phyloP scores from a whole-genome alignment of 2,329 filamentous ascomycete genomes.

The Chrysoporthe deuterocubensis region DNA sequence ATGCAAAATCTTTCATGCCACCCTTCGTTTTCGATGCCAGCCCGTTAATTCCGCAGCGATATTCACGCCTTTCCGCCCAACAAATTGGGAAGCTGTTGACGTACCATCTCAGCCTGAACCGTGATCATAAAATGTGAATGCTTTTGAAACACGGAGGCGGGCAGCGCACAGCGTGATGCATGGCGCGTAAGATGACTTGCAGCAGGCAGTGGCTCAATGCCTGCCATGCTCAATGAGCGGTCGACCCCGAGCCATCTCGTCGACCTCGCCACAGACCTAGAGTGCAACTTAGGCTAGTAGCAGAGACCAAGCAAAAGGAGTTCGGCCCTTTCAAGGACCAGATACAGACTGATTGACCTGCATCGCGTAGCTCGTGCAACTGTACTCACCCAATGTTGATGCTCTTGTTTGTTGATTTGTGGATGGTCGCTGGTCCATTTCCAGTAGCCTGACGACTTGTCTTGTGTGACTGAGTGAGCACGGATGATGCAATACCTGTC shows the following conservation, averaged over 20 bases:
- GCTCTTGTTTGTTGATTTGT: constrained; percentile 9
- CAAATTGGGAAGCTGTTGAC: neutral
- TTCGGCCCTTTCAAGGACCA: neutral
- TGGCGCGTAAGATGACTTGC: constrained; percentile 21
- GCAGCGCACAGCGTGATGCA: neutral
- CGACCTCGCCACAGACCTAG: neutral
- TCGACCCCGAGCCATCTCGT: constrained; percentile 6
- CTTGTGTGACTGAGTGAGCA: constrained; percentile 19
- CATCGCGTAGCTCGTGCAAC: constrained; percentile 1
- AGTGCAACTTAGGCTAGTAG: neutral
- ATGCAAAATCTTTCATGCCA: constrained; percentile 9
- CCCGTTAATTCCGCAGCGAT: neutral
- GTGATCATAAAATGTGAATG: neutral
- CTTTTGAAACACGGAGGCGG: neutral
- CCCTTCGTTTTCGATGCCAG: constrained; percentile 16
- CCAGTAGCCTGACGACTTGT: constrained; percentile 21
- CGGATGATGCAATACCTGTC: constrained; percentile 24
- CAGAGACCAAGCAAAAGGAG: neutral
- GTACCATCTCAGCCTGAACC: neutral
- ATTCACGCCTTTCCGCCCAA: neutral
- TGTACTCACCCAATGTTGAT: constrained; percentile 11
- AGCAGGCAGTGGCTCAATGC: constrained; percentile 15
- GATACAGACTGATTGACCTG: neutral
- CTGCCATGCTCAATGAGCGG: constrained; percentile 8
- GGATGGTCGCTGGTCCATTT: constrained; percentile 7